Base-by-base conservation (phyloP, 148 eudicot genomes). In the Amaranthus palmeri region DNA sequence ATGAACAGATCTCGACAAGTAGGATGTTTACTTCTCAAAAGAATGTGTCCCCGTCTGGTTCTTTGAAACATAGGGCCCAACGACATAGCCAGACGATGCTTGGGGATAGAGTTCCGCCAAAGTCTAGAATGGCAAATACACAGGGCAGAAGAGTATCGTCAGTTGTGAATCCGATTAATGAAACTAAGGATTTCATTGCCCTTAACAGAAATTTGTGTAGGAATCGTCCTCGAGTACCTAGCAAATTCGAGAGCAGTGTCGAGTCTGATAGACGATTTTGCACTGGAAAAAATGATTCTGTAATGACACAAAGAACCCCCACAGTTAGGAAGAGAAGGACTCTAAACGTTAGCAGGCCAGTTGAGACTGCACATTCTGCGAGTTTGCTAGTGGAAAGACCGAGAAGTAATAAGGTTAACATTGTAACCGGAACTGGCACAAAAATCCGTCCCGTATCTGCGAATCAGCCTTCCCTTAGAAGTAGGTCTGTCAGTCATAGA, bases 311-410 rank as follows among this genome's bases (percentile, higher is more conserved):
- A 61, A 69, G 78, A 52, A 77, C 67, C 51, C 84, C n/a, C n/a
- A n/a, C 84, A 2, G 74, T 82, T 41, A 77, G 86, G 72, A 89
- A 86, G 81, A 84, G 91, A 71, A 80, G 93, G 80, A 79, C 83
- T 13, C 17, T 69, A 15, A 75, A 79, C 67, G 77, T 60, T 73
- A 69, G 64, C 68, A 81, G 83, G 72, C 83, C 72, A 50, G 72
- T 56, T 69, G 92, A 83, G 60, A 73, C 70, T 79, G 68, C 77
- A 50, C 75, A 72, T 74, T 68, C 78, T 42, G 61, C 72, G 15
- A 81, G 81, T 66, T 73, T 83, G 10, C 47, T 69, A 12, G 4
- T 72, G 1, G 83, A 61, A 14, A 80, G 70, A 65, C 77, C 77
- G 84, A 83, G 80, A 73, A 76, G 75, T 67, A 59, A 60, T 40